Base-by-base conservation (phyloP, 192 early-diverging fungal genomes). In the Coemansia sp. region DNA sequence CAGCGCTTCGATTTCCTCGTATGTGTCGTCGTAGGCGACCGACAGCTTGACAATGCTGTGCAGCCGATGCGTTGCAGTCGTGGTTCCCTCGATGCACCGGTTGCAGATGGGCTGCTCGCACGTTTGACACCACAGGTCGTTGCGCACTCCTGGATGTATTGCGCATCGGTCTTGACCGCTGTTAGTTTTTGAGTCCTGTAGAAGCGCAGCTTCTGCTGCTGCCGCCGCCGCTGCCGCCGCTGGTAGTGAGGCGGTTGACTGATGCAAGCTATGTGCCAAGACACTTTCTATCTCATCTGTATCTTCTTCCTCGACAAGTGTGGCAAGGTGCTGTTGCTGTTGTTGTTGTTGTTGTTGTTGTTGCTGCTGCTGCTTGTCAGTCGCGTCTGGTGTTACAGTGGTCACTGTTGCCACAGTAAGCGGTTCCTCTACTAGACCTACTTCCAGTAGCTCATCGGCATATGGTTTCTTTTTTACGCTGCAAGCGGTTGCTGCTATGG, bases 21-120 rank as follows among this genome's bases (percentile, higher is more conserved):
- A 82, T 21, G 71, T 62, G 58, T 82, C 79, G 70, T 82, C 74
- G 62, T 82, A 82, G 12, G 71, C 79, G 3, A 56, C 65, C 1
- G 79, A 35, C 28, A 82, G 64, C 59, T 63, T 76, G 30, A 49
- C 35, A 1, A 67, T 61, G 5, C 42, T 25, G 59, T 82, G 79
- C 20, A 40, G 18, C 13, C 40, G 20, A 46, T 77, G 79, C 26
- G 18, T 9, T 6, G 25, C 25, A 3, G 21, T 26, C n/a, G 43
- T 18, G 0, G 43, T 6, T 21, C 48, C 48, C 28, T 57, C 55
- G 15, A 33, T 33, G 65, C 79, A 82, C 46, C 69, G 74, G 15
- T 23, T 30, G 62, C 79, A 82, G 3, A 82, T 61, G 1, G 74
- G 67, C 4, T 43, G 25, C 7, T 53, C 49, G 65, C 79, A 82